These are phyloP conservation scores for Antarctomyces pellizariae DNA, from an alignment of 495 filamentous ascomycete genomes.

Conservation along the genomic window DNA sequence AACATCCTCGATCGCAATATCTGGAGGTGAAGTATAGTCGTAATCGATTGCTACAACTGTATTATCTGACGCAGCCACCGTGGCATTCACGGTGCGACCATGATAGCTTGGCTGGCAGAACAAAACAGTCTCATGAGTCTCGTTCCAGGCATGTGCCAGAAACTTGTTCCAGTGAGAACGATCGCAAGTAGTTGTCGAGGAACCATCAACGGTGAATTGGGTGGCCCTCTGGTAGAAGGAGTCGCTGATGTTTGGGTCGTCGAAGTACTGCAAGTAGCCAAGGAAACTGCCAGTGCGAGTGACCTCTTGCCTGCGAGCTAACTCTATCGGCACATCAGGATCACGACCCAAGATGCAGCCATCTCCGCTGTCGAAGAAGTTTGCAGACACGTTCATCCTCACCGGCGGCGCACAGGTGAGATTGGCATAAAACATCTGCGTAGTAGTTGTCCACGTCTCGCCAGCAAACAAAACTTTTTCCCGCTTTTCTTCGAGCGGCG, in stretches of 20 bases:
- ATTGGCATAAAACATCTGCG: slow-evolving; percentile 14
- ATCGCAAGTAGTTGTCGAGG: too few species aligned
- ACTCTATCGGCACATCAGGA: too few species aligned
- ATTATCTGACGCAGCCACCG: slow-evolving; percentile 8
- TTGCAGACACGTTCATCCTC: too few species aligned
- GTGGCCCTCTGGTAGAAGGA: too few species aligned
- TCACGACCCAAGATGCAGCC: slow-evolving; percentile 11
- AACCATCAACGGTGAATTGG: too few species aligned
- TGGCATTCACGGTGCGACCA: slow-evolving; percentile 13
- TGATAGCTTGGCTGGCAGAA: slow-evolving; percentile 20
- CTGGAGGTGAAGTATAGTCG: slow-evolving; percentile 1
- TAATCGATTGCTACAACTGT: slow-evolving; percentile 2
- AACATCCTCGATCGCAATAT: too few species aligned
- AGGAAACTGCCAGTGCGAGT: too few species aligned
- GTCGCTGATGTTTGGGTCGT: too few species aligned
- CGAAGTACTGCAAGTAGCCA: too few species aligned
- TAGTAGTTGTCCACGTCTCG: slow-evolving; percentile 14
- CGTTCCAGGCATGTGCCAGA: slow-evolving; percentile 1
- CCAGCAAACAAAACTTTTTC: not conserved
- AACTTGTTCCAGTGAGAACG: not conserved
- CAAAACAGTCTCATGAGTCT: slow-evolving; percentile 13
- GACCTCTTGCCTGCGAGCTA: too few species aligned
- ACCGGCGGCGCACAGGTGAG: slow-evolving; percentile 15
- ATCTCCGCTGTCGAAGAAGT: slow-evolving; percentile 12
- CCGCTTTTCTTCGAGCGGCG: not conserved